Base-by-base conservation (phyloP, 179 eudicot genomes). In the Vitellaria paradoxa region DNA sequence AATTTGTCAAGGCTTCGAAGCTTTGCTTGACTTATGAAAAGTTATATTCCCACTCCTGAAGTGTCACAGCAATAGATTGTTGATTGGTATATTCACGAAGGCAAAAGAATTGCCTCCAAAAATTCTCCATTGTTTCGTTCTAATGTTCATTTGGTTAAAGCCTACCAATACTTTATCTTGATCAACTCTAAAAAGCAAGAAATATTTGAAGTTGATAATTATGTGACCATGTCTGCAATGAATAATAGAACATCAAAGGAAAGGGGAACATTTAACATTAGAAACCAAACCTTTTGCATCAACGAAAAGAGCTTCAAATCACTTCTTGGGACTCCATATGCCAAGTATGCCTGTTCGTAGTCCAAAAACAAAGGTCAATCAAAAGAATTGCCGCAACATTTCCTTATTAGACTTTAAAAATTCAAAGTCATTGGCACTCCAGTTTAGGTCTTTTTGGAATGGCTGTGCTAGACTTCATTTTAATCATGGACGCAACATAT, bases 241-340 rank as follows among this genome's bases (percentile, higher is more conserved):
- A 40, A 56, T 13, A 69, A 21, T 47, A 23, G 30, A 47, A 40
- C 40, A 42, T 12, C 40, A 47, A 17, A 9, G 59, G 65, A 66
- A 14, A 57, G 30, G 30, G 65, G 26, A 17, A 37, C 79, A 77
- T 9, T 56, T 14, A 55, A 67, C 53, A 65, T 15, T 11, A 61
- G 68, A 70, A 61, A 61, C 50, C 80, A 59, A 77, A 77, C 80
- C 80, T 77, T 77, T 62, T 77, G 80, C 80, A 77, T 77, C 80
- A 77, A 70, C 24, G 80, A 77, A 69, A 70, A 77, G 30, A 70
- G 75, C 75, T 77, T 77, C 59, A 77, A 59, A 20, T 77, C 80
- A 50, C 80, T 77, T 62, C 62, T 77, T 70, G 80, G 80, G 49
- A 77, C 75, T 77, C 80, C 80, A 57, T 77, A 77, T 10, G 80